Evolutionary conservation across 768 basidiomycete species (phyloP).

Genomic region (Podaxis sp.): DNA sequence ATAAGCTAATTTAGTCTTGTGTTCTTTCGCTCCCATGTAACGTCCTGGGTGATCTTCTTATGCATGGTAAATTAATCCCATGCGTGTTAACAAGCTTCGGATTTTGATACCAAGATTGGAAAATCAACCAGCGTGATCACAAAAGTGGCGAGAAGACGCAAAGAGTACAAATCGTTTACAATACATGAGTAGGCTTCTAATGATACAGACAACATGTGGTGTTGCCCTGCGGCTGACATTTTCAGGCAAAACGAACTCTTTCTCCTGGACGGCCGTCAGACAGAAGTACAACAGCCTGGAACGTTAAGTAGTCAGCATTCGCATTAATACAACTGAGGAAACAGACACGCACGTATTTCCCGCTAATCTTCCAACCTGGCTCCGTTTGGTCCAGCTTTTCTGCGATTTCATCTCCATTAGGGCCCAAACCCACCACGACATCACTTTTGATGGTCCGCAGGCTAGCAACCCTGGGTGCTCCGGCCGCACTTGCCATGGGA

Average conservation of each 20-base stretch:
- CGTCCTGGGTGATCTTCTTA: neutral
- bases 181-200: neutral
- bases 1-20: neutral
- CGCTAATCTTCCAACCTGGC: conserved; percentile 95
- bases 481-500: conserved; percentile 84
- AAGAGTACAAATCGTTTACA: neutral
- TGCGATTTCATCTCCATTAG: conserved; percentile 65
- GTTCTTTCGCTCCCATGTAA: neutral
- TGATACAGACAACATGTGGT: conserved; percentile 3
- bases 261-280: conserved; percentile 90
- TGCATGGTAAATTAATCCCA: neutral
- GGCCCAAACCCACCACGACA: conserved; percentile 85
- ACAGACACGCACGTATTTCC: conserved; percentile 77
- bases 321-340: neutral
- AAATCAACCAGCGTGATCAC: neutral
- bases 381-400: conserved; percentile 83
- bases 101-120: neutral
- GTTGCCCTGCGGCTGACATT: neutral
- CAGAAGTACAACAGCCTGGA: conserved; percentile 81
- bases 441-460: conserved; percentile 94
- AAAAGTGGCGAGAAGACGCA: neutral
- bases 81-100: neutral
- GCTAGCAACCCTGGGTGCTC: conserved; percentile 84
- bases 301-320: neutral
- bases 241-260: conserved; percentile 69